A percentile compares a stretch with the other conserved stretches of the same genome.
phyloP scores from a whole-genome alignment of 306 rosid species.

The Prunus mume region DNA sequence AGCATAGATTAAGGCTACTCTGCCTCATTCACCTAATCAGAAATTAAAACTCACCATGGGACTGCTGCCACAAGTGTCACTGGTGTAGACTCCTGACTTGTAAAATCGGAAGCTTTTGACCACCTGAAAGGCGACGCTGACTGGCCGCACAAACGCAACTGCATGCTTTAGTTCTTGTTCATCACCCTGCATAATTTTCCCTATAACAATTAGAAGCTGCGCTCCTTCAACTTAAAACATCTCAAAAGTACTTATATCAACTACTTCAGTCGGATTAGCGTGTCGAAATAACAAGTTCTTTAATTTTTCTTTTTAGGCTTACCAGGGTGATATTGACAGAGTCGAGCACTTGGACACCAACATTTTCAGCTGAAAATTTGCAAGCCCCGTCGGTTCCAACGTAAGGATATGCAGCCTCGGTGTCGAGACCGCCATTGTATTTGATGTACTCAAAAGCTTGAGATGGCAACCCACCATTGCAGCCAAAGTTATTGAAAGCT shows the following conservation, averaged over 20 bases:
- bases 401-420: slow-evolving; percentile 88
- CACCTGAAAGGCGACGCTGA: slow-evolving; percentile 87
- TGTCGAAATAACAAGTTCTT: neutral
- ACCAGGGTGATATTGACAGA: slow-evolving; percentile 87
- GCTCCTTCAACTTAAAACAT: neutral
- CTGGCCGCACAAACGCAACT: slow-evolving; percentile 81
- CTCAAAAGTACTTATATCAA: neutral
- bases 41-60: slow-evolving; percentile 58
- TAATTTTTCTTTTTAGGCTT: slow-evolving; percentile 11
- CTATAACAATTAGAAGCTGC: neutral
- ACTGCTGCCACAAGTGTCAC: slow-evolving; percentile 59
- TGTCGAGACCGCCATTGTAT: slow-evolving; percentile 86
- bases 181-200: slow-evolving; percentile 59
- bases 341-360: slow-evolving; percentile 55
- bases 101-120: slow-evolving; percentile 52
- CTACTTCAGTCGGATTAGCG: no score
- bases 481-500: slow-evolving; percentile 87
- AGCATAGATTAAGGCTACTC: neutral
- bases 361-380: slow-evolving; percentile 59
- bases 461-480: slow-evolving; percentile 88
- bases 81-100: slow-evolving; percentile 76
- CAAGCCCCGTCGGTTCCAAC: slow-evolving; percentile 50
- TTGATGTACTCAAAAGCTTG: slow-evolving; percentile 96
- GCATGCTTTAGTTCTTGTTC: slow-evolving; percentile 93
- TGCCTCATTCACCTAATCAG: neutral